Evolutionary conservation across 345 rosid genomes (phyloP).

Genomic region (Moringa oleifera): DNA sequence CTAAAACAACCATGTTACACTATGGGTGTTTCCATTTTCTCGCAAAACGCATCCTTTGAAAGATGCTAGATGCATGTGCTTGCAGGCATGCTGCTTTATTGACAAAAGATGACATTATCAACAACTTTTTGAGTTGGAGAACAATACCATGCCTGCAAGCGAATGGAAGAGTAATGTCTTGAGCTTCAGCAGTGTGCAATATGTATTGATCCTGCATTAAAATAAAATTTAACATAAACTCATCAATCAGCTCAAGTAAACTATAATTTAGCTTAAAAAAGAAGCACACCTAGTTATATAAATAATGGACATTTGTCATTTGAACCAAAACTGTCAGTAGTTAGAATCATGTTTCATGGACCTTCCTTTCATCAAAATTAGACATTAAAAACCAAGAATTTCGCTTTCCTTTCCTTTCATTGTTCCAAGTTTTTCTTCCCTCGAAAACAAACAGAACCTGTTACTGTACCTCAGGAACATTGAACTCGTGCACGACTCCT

Average conservation of each 20-base stretch:
- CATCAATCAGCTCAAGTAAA: not conserved
- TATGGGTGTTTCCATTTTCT: no score
- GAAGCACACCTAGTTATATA: no score
- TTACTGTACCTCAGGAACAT: conserved; percentile 75
- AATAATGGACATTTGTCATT: no score
- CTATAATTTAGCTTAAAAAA: no score
- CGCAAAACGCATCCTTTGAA: no score
- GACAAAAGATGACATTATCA: conserved; percentile 2
- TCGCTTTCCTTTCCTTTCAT: not conserved
- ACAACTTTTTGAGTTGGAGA: conserved; percentile 14
- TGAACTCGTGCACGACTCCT: conserved; percentile 73
- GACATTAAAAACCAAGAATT: not conserved
- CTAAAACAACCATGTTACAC: no score
- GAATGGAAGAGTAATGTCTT: conserved; percentile 78
- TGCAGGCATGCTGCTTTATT: no score
- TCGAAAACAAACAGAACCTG: conserved; percentile 6
- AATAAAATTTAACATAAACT: conserved; percentile 1
- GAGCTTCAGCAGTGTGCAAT: conserved; percentile 86
- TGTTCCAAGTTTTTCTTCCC: not conserved
- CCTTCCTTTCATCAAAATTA: no score
- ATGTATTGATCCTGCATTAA: conserved; percentile 89
- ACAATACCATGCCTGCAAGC: conserved; percentile 97
- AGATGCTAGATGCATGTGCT: no score
- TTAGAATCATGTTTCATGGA: no score
- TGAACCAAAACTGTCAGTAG: no score